Evolutionary conservation across 2,329 filamentous ascomycete genomes (phyloP), one percentile per base, ranked within the genome.

Genomic region (Fusarium transvaalense): DNA sequence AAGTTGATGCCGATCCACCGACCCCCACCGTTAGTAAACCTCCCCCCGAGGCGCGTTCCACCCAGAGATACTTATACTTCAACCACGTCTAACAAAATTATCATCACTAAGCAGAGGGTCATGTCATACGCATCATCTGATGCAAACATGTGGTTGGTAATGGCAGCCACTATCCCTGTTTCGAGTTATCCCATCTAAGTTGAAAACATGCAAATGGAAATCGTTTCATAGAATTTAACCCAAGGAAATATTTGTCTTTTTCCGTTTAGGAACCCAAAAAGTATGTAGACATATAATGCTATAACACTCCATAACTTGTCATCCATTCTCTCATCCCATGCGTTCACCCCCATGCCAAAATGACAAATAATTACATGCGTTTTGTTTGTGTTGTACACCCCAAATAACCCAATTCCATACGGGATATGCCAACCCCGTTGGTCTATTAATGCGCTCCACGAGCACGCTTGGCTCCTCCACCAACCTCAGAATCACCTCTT

Each of bases 401-500:
- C 50, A 51, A 39, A 42, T 56, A 63, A 50, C 45, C 56, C 54
- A 54, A 56, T 63, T 31, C 56, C 34, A 12, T 25, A 27, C 17
- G 31, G 10, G 14, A 35, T 34, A 46, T 39, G 32, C 47, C 57
- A 58, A 17, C 38, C 37, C 27, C 41, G 9, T 25, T 27, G 27
- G 29, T 57, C 39, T 42, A 68, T 75, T 72, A 81, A 42, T 81
- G 79, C 23, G 77, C 78, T 61, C 81, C 81, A 35, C 81, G 75
- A 6, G 80, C 78, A 61, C 82, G 75, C 74, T 83, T 83, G 5
- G 80, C 80, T 21, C 81, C 81, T 19, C 76, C 80, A 5, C 79
- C 80, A 23, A 67, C 76, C 51, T 83, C 81, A 1, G 78, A 80
- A 56, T 89, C 87, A 48, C 88, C 86, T 54, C 87, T 80, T 15